Base-by-base conservation (phyloP, 1,284 basidiomycete genomes). In the Cutaneotrichosporon cutaneum region DNA sequence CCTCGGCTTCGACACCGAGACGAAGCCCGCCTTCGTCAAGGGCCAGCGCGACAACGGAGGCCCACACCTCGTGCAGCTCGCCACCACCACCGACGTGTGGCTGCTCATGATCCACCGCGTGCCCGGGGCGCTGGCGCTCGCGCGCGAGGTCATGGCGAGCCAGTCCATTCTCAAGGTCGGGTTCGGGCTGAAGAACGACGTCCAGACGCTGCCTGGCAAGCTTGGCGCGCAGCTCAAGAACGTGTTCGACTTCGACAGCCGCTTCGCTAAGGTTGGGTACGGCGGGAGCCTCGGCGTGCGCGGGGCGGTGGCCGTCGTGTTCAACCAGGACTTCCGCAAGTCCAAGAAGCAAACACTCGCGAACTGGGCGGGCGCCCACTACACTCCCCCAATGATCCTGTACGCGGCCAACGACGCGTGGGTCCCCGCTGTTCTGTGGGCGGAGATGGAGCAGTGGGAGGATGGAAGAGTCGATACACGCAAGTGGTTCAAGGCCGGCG, bases 1-100 rank as follows among this genome's bases (percentile, higher is more conserved):
- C 22, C 45, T 47, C 45, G 45, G 45, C 45, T 47, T 47, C 22
- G 45, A 47, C 45, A 47, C 45, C 22, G 45, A 47, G 22, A 13
- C 45, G 13, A 47, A 7, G 24, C 45, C 45, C 22, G 6, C 7
- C 22, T 47, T 47, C 45, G 4, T 13, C 22, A 24, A 47, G 45
- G 22, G 45, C 45, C 8, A 11, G 45, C 10, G 13, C 22, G 44
- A 45, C n/a, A 24, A 22, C 22, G 45, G 45, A 3, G 39, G 39
- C 16, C 45, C 45, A 4, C 45, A 47, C 10, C 45, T 47, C 22
- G 45, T 47, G 14, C 45, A 47, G 45, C 24, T 47, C 11, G 22
- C 45, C 11, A 47, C 45, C 8, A 47, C 24, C 22, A 47, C 45
- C 11, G 45, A 47, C 45, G 22, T 10, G 45, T 24, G 45, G 45